These are phyloP conservation scores for Penicillium samsonianum DNA, from an alignment of 495 filamentous ascomycete species.

Conservation along the genomic window DNA sequence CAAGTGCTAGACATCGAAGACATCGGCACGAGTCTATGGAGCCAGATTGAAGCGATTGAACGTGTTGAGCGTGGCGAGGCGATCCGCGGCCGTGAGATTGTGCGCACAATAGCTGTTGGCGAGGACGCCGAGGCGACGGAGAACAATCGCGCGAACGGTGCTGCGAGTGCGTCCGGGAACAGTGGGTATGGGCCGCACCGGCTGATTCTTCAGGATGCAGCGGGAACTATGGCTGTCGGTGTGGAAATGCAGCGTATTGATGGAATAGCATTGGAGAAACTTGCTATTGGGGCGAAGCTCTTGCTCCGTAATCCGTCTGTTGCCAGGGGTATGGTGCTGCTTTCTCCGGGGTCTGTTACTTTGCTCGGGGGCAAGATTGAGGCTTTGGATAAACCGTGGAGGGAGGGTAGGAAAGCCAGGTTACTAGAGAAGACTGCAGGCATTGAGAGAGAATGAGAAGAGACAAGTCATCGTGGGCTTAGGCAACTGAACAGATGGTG, in stretches of 20 bases:
- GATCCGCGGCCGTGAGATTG: slow-evolving; percentile 77
- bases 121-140: slow-evolving; percentile 42
- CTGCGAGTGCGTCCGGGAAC: slow-evolving; percentile 24
- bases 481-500: slow-evolving; percentile 3
- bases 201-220: slow-evolving; percentile 77
- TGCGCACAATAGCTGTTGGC: slow-evolving; percentile 64
- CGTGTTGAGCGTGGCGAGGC: slow-evolving; percentile 79
- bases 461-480: slow-evolving; percentile 3
- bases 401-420: slow-evolving; percentile 66
- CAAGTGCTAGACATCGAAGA: slow-evolving; percentile 88
- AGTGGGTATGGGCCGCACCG: slow-evolving; percentile 66
- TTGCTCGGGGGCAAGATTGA: slow-evolving; percentile 89
- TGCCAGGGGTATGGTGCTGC: slow-evolving; percentile 73
- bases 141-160: slow-evolving; percentile 16
- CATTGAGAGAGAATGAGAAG: slow-evolving; percentile 17
- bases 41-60: slow-evolving; percentile 84
- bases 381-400: slow-evolving; percentile 73
- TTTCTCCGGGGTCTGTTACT: slow-evolving; percentile 63
- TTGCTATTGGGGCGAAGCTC: slow-evolving; percentile 80
- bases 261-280: slow-evolving; percentile 61
- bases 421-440: slow-evolving; percentile 60
- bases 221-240: slow-evolving; percentile 66
- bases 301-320: slow-evolving; percentile 66
- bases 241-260: slow-evolving; percentile 71
- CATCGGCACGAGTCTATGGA: slow-evolving; percentile 73